Conservation (phyloP, 2,329 filamentous ascomycete species). For the Colletotrichum scovillei region DNA sequence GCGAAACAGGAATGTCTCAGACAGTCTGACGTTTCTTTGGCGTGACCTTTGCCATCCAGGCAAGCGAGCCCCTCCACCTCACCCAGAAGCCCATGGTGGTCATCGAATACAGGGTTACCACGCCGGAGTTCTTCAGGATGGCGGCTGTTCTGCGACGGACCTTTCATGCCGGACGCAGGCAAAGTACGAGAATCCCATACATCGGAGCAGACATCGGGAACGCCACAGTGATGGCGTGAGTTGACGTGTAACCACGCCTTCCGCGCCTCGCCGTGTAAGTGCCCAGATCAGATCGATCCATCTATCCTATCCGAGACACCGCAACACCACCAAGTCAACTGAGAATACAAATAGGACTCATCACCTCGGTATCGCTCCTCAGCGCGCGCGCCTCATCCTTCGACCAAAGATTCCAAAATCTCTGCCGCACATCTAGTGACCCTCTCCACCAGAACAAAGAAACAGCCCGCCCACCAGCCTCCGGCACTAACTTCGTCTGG, state of each 20-base stretch:
- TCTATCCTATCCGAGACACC: neutral
- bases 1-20: constrained; percentile 13
- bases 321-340: neutral
- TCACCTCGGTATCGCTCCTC: neutral
- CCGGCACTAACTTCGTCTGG: constrained; percentile 5
- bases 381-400: neutral
- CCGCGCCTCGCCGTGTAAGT: neutral
- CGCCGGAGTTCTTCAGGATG: neutral
- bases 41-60: neutral
- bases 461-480: neutral
- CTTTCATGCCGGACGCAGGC: neutral
- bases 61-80: neutral
- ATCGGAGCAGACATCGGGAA: neutral
- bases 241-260: neutral
- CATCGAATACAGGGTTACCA: neutral
- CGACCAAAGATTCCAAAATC: neutral
- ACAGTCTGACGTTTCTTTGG: constrained; percentile 22
- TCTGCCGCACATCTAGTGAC: neutral
- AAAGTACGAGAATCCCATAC: neutral
- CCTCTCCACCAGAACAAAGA: neutral
- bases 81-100: neutral
- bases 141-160: neutral
- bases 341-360: neutral
- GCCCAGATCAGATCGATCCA: neutral
- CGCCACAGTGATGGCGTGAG: neutral